phyloP scores from a whole-genome alignment of 805 yeast species.

The Candida argentea region DNA sequence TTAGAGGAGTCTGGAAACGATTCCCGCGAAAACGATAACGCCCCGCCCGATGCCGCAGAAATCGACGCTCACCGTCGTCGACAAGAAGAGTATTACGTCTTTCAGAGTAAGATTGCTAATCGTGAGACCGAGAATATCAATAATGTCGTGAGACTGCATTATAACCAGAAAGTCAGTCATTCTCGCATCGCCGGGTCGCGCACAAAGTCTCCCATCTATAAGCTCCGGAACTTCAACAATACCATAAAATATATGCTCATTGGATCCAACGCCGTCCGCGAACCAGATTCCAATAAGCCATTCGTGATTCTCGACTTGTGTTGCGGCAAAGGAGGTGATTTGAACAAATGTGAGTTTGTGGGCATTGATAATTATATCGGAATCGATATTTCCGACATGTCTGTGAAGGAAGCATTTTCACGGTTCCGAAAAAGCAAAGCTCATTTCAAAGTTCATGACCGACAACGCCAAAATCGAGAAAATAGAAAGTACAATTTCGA shows the following conservation, averaged over 20 bases:
- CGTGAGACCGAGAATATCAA: constrained; percentile 38
- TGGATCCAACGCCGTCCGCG: constrained; percentile 46
- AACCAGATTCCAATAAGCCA: constrained; percentile 11
- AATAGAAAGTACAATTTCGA: constrained; percentile 51
- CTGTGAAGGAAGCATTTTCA: constrained; percentile 73
- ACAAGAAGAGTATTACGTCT: constrained; percentile 20
- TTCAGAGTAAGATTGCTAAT: constrained; percentile 27
- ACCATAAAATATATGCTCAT: constrained; percentile 82
- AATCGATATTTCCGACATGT: constrained; percentile 82
- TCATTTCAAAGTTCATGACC: constrained; percentile 21
- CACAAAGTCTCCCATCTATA: constrained; percentile 71
- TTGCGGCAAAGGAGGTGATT: constrained; percentile 98
- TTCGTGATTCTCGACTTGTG: constrained; percentile 70
- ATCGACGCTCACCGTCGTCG: neutral
- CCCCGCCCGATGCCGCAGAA: neutral
- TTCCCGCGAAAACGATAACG: constrained; percentile 1
- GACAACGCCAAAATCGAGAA: constrained; percentile 12
- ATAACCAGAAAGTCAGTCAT: constrained; percentile 72
- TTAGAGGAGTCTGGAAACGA: constrained; percentile 3
- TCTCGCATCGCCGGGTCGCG: constrained; percentile 53
- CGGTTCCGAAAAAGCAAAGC: constrained; percentile 52
- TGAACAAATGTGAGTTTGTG: constrained; percentile 78
- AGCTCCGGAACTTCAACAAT: constrained; percentile 82
- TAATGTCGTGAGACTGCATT: constrained; percentile 69
- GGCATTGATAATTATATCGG: constrained; percentile 74